A percentile compares a stretch with the other conserved stretches of the same genome.
Conservation (phyloP, 129 eudicot genomes). For the Escallonia herrerae region DNA sequence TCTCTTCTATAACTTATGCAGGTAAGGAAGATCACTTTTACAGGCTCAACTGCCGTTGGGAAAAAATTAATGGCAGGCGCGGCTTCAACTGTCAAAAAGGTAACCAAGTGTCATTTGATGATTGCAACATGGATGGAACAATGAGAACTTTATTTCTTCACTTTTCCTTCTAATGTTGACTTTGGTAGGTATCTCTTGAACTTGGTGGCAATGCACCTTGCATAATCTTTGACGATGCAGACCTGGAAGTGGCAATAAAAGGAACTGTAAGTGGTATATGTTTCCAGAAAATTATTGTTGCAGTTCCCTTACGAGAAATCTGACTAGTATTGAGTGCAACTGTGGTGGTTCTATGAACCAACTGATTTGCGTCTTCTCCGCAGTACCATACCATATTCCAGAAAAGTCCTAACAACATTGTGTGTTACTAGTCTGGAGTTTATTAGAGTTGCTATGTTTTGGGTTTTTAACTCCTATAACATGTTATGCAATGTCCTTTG, state of each 20-base stretch:
- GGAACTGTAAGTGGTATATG: conserved; percentile 59
- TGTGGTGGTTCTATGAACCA: too few relatives aligned
- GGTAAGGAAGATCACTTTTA: conserved; percentile 94
- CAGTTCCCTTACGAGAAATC: not conserved
- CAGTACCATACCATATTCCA: too few relatives aligned
- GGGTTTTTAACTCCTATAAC: too few relatives aligned
- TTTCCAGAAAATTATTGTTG: not conserved
- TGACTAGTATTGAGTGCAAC: too few relatives aligned
- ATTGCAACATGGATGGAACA: not conserved
- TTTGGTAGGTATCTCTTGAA: conserved; percentile 73
- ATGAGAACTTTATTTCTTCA: conserved; percentile 3
- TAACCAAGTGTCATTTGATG: conserved; percentile 5
- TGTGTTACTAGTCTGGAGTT: too few relatives aligned
- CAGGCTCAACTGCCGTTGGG: conserved; percentile 91
- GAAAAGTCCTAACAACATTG: too few relatives aligned
- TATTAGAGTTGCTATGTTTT: too few relatives aligned
- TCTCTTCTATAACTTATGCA: conserved; percentile 22
- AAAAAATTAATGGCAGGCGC: conserved; percentile 93
- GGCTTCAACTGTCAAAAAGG: conserved; percentile 88
- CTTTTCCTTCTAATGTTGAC: conserved; percentile 1
- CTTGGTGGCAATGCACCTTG: conserved; percentile 99
- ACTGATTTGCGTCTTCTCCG: too few relatives aligned
- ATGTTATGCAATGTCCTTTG: too few relatives aligned
- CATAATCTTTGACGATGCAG: conserved; percentile 94
- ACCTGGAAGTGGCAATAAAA: conserved; percentile 80